phyloP scores from a whole-genome alignment of 2,329 filamentous ascomycete genomes.

The Claviceps monticola region DNA sequence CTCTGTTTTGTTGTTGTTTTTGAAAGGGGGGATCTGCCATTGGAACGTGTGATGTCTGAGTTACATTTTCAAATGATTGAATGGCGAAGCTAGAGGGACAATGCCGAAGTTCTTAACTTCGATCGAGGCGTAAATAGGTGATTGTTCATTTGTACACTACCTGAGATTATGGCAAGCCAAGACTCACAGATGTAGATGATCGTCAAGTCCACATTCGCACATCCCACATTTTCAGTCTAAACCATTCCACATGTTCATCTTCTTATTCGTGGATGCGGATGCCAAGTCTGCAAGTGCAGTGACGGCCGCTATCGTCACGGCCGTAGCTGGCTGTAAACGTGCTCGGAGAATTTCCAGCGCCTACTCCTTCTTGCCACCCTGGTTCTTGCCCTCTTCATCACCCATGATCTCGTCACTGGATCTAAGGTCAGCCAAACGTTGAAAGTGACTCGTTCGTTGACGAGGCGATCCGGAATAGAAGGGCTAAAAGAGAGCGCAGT shows the following conservation, averaged over 20 bases:
- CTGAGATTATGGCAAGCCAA: slow-evolving; percentile 16
- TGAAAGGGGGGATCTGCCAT: not conserved
- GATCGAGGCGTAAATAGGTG: slow-evolving; percentile 9
- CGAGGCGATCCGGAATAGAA: slow-evolving; percentile 6
- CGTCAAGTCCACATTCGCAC: slow-evolving; percentile 6
- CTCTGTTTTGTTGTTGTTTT: not conserved
- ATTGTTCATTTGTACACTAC: slow-evolving; percentile 26
- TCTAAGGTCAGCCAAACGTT: not conserved
- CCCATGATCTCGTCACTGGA: slow-evolving; percentile 58
- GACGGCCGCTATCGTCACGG: not conserved
- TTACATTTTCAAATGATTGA: slow-evolving; percentile 4
- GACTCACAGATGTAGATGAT: slow-evolving; percentile 9
- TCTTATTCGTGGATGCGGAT: not conserved
- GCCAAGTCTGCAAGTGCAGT: not conserved
- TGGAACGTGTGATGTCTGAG: not conserved
- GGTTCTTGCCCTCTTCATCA: slow-evolving; percentile 30
- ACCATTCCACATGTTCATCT: not conserved
- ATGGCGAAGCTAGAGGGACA: not conserved
- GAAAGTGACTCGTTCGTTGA: slow-evolving; percentile 1
- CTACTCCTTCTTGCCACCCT: slow-evolving; percentile 45
- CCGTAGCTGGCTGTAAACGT: not conserved
- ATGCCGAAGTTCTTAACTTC: slow-evolving; percentile 7
- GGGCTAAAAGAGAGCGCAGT: too few species aligned
- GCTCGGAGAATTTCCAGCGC: not conserved
- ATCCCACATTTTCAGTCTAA: slow-evolving; percentile 1